Conservation (phyloP, 2,329 filamentous ascomycete species). For the Aspergillus flavus region DNA sequence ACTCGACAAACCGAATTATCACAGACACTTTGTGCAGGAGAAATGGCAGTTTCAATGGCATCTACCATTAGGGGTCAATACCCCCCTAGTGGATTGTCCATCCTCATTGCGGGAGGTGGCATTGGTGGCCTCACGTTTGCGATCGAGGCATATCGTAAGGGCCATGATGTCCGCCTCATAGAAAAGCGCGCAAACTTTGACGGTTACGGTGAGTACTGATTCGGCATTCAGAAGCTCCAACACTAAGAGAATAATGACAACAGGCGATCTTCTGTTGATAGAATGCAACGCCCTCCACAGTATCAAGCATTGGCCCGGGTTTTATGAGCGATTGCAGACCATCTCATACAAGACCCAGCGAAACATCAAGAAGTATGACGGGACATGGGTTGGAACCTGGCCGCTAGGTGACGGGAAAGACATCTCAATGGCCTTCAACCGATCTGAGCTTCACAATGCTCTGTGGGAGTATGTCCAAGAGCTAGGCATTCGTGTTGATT, state of each 20-base stretch:
- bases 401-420: background rate
- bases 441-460: slow-evolving; percentile 4
- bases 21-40: background rate
- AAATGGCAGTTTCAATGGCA: background rate
- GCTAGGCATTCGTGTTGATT: slow-evolving; percentile 1
- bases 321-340: background rate
- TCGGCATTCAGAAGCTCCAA: background rate
- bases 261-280: background rate
- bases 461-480: slow-evolving; percentile 3
- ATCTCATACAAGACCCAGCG: background rate
- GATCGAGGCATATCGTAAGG: slow-evolving; percentile 11
- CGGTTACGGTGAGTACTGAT: background rate
- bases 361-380: slow-evolving; percentile 7
- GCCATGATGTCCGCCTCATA: slow-evolving; percentile 3
- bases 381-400: slow-evolving; percentile 2
- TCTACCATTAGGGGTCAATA: background rate
- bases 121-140: slow-evolving; percentile 8
- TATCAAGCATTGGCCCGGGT: slow-evolving; percentile 1
- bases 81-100: slow-evolving; percentile 1
- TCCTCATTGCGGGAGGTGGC: slow-evolving; percentile 7
- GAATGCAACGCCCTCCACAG: slow-evolving; percentile 5
- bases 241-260: background rate
- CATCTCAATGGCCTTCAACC: slow-evolving; percentile 1
- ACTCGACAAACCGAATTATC: background rate
- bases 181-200: slow-evolving; percentile 3